Percentiles rank a stretch among this genome's conserved stretches.
Evolutionary conservation across 1,284 basidiomycete genomes (phyloP).

Genomic region (Pseudomicrostroma phylloplanum): DNA sequence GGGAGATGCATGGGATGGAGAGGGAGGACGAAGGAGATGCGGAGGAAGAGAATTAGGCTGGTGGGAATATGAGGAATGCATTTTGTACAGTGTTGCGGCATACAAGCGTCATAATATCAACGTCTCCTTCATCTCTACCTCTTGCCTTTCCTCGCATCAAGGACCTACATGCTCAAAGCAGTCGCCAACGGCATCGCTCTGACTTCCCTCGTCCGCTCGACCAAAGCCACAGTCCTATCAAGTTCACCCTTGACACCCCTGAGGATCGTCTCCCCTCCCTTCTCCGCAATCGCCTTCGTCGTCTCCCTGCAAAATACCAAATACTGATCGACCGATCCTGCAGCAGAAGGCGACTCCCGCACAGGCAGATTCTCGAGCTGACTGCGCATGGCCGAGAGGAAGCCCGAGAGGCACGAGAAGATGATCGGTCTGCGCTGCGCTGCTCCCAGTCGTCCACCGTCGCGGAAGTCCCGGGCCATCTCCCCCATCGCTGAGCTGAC

Average conservation of each 20-base stretch:
- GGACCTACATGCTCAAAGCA: neutral
- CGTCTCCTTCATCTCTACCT: no score
- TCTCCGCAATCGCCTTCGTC: slow-evolving; percentile 1
- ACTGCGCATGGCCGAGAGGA: slow-evolving; percentile 20
- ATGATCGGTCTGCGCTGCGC: neutral
- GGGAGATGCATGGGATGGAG: no score
- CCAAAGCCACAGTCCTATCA: neutral
- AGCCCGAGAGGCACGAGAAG: slow-evolving; percentile 20
- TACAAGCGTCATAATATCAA: no score
- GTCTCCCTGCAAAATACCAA: neutral
- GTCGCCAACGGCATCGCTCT: neutral
- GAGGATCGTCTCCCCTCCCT: slow-evolving; percentile 6
- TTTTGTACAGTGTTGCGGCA: no score
- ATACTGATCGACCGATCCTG: neutral
- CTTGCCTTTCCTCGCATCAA: no score
- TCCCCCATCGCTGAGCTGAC: neutral
- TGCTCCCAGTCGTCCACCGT: neutral
- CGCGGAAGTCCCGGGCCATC: neutral
- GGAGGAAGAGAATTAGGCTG: no score
- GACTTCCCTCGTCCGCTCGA: neutral
- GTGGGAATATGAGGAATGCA: no score
- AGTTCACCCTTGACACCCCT: neutral
- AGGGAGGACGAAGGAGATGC: no score
- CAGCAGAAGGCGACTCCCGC: neutral
- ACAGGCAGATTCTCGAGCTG: slow-evolving; percentile 3